These are phyloP conservation scores for Luvunga scandens DNA, from an alignment of 345 rosid genomes.

Conservation along the genomic window DNA sequence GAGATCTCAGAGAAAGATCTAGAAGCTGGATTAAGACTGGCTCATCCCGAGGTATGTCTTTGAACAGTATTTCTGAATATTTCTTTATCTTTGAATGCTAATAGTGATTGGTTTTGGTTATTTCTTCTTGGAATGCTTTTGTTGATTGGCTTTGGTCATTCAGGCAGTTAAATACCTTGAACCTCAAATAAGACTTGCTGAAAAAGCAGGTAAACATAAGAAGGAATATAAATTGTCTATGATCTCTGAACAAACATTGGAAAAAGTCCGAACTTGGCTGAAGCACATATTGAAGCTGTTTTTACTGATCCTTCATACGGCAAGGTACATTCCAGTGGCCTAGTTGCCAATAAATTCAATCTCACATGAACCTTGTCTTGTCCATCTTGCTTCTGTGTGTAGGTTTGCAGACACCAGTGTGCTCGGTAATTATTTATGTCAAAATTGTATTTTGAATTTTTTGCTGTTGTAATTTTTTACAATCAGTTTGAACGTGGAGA, in stretches of 20 bases:
- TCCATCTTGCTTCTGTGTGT: background rate
- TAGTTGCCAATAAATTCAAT: constrained; percentile 13
- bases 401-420: background rate
- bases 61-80: background rate
- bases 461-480: constrained; percentile 1
- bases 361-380: background rate
- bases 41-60: constrained; percentile 75
- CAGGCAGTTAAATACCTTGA: constrained; percentile 90
- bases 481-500: constrained; percentile 95
- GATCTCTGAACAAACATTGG: constrained; percentile 62
- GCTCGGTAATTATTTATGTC: background rate
- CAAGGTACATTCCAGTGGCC: constrained; percentile 52
- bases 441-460: background rate
- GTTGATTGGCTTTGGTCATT: constrained; percentile 24
- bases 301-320: constrained; percentile 84
- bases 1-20: constrained; percentile 87
- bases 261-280: constrained; percentile 71
- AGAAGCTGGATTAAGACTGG: constrained; percentile 83
- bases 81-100: background rate
- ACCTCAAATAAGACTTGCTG: constrained; percentile 86
- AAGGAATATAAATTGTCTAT: constrained; percentile 87
- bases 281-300: constrained; percentile 67
- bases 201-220: constrained; percentile 86
- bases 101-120: background rate
- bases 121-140: constrained; percentile 2